Base-by-base conservation (phyloP, 2,329 filamentous ascomycete species). In the Cordyceps cateniannulata region DNA sequence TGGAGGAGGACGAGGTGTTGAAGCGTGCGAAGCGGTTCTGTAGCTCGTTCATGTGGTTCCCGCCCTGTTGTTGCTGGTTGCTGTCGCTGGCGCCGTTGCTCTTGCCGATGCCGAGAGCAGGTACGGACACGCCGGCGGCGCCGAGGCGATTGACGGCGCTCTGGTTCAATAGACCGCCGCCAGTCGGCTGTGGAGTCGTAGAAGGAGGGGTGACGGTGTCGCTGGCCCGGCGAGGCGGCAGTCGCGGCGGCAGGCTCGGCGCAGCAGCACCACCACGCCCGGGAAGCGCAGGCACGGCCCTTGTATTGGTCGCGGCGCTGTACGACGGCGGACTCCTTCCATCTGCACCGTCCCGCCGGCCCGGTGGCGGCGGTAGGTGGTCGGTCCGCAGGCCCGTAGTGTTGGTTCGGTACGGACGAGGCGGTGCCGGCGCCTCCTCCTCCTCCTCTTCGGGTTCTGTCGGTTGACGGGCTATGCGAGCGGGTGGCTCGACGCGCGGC, bases 101-200 rank as follows among this genome's bases (percentile, higher is more conserved):
- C 65, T 69, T 67, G 60, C 85, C 86, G 63, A 96, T 96, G 5
- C 89, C 89, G 4, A 96, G 77, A 0, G 83, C 88, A 0, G 91
- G 88, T 0, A 96, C 90, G 0, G 87, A 89, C 6, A 96, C 80
- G 1, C 92, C 92, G 1, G 90, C 87, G 42, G 85, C 82, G 12
- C 86, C 84, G 9, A 97, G 79, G 47, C 90, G 82, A 62, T 76
- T 80, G 60, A 88, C 71, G 5, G 91, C 87, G 5, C 79, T 83
- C 67, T 80, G 76, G 66, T 84, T 83, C 38, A 83, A 65, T 35
- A 73, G 69, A 18, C 70, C 67, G 47, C 62, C 68, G 47, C 65
- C 60, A 1, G 77, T 74, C n/a, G 75, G 68, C 12, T 66, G 58
- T 18, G 64, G 64, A 27, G 62, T 64, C 20, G 64, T 40, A 10